Percentiles rank a stretch among this genome's conserved stretches.
These are phyloP conservation scores for Colletotrichum acutatum DNA, from an alignment of 2,329 filamentous ascomycete species.

Conservation along the genomic window DNA sequence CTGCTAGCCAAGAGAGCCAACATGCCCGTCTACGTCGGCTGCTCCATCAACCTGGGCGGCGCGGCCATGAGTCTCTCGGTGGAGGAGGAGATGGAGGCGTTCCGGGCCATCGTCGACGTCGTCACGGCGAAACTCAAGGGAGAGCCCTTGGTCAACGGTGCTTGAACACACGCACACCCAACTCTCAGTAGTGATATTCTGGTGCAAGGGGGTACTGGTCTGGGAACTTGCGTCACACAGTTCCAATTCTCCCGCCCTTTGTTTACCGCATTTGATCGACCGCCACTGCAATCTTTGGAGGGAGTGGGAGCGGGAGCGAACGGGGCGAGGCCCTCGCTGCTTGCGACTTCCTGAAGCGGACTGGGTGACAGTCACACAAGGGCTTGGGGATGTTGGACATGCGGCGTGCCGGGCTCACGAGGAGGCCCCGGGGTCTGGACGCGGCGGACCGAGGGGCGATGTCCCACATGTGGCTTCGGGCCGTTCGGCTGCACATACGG, in stretches of 20 bases:
- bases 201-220: neutral
- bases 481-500: neutral
- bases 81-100: slow-evolving; percentile 94
- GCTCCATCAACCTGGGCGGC: slow-evolving; percentile 81
- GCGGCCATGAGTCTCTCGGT: slow-evolving; percentile 82
- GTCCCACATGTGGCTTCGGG: slow-evolving; percentile 12
- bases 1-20: slow-evolving; percentile 79
- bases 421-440: neutral
- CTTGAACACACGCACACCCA: neutral
- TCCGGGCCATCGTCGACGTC: slow-evolving; percentile 78
- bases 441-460: neutral
- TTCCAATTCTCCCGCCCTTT: neutral
- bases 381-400: neutral
- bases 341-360: slow-evolving; percentile 12
- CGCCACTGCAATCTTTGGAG: neutral
- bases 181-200: neutral
- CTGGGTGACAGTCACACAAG: slow-evolving; percentile 4
- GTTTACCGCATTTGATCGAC: neutral
- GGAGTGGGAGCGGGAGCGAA: neutral
- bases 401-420: slow-evolving; percentile 16
- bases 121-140: slow-evolving; percentile 65
- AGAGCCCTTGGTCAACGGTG: slow-evolving; percentile 40
- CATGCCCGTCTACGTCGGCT: slow-evolving; percentile 89
- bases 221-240: neutral
- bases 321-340: neutral